phyloP scores from a whole-genome alignment of 2,329 filamentous ascomycete species.

The Colletotrichum tamarilloi region DNA sequence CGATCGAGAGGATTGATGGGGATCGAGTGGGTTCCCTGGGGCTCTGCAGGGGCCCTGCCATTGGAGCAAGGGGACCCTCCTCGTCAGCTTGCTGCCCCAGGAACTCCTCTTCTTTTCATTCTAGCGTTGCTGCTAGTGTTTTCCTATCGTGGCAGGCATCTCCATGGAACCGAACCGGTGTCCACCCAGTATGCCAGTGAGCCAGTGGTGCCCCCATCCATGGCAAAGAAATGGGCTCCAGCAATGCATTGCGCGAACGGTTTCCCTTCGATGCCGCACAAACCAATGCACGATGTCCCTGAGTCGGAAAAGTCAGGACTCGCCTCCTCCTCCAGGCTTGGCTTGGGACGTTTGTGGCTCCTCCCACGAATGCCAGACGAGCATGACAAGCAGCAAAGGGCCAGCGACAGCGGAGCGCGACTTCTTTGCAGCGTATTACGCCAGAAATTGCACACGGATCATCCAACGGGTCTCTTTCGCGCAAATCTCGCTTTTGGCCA shows the following conservation, averaged over 20 bases:
- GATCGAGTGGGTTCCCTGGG: constrained; percentile 36
- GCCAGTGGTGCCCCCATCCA: neutral
- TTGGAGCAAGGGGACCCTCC: constrained; percentile 25
- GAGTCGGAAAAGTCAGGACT: constrained; percentile 13
- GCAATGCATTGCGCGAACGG: constrained; percentile 28
- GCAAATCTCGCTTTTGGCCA: constrained; percentile 18
- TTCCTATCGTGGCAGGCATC: constrained; percentile 29
- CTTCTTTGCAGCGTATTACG: neutral
- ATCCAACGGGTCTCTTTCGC: constrained; percentile 8
- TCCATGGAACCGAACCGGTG: constrained; percentile 18
- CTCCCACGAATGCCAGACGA: neutral
- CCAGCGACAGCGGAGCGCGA: neutral
- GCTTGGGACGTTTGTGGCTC: neutral
- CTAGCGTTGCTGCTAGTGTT: constrained; percentile 5
- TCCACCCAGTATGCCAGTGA: neutral
- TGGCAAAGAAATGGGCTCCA: constrained; percentile 7
- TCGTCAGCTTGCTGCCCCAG: constrained; percentile 22
- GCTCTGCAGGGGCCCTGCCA: constrained; percentile 30
- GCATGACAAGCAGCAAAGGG: neutral
- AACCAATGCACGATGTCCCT: constrained; percentile 3
- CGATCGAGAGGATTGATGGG: constrained; percentile 35
- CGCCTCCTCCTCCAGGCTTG: neutral
- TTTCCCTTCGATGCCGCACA: constrained; percentile 7
- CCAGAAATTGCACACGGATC: constrained; percentile 18
- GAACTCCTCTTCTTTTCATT: constrained; percentile 24